Conservation (phyloP, 805 yeast genomes). For the Pichia cephalocereana region DNA sequence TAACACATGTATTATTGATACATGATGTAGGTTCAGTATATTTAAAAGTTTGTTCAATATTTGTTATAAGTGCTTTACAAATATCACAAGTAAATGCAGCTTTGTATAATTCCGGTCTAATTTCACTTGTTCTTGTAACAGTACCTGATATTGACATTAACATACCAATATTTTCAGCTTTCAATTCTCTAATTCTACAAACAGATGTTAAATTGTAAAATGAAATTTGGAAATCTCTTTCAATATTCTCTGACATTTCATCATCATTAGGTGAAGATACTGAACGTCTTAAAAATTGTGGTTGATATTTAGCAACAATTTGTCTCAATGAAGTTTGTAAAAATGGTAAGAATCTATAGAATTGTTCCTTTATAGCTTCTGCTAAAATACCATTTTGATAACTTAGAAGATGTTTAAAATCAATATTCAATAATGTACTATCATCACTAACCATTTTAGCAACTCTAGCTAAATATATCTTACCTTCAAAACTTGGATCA, state of each 20-base stretch:
- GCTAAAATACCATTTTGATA: conserved; percentile 84
- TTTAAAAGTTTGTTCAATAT: conserved; percentile 86
- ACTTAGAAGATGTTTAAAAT: conserved; percentile 66
- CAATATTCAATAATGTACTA: conserved; percentile 70
- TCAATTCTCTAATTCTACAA: conserved; percentile 79
- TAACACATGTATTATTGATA: conserved; percentile 78
- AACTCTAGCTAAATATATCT: conserved; percentile 67
- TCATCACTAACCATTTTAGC: conserved; percentile 73
- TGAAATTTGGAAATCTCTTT: conserved; percentile 80
- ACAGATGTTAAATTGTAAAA: conserved; percentile 78
- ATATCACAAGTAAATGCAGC: conserved; percentile 85
- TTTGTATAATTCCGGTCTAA: conserved; percentile 83
- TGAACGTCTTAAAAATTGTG: conserved; percentile 46
- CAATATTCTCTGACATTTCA: conserved; percentile 38
- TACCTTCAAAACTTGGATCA: conserved; percentile 40
- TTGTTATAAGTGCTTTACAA: conserved; percentile 78
- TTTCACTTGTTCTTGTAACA: conserved; percentile 92
- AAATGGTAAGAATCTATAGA: conserved; percentile 86
- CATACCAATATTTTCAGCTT: conserved; percentile 83
- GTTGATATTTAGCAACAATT: conserved; percentile 67
- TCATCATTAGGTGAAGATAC: conserved; percentile 31
- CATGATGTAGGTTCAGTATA: conserved; percentile 94
- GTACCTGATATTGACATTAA: conserved; percentile 85
- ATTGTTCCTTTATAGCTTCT: conserved; percentile 81
- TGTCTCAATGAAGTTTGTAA: conserved; percentile 65